Percentiles rank a stretch among this genome's conserved stretches.
These are phyloP conservation scores for Hypoxylon sp. DNA, from an alignment of 2,329 filamentous ascomycete genomes.

Conservation along the genomic window DNA sequence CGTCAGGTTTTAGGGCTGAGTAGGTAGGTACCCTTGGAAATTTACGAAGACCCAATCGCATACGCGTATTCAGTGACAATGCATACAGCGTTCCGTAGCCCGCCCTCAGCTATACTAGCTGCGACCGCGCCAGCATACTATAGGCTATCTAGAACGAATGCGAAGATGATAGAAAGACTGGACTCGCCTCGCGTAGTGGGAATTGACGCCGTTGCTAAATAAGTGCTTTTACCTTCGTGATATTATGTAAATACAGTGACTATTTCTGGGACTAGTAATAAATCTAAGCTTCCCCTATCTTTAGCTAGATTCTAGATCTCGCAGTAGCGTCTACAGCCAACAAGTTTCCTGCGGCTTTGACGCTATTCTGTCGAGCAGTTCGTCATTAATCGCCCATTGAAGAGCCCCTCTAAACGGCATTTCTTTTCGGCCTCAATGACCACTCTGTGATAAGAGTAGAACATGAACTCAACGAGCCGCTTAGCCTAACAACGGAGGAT, in stretches of 20 bases:
- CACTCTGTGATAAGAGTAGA: neutral
- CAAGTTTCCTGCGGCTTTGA: neutral
- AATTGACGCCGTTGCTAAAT: slow-evolving; percentile 14
- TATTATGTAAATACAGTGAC: slow-evolving; percentile 12
- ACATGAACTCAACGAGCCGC: neutral
- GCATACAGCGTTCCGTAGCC: slow-evolving; percentile 6
- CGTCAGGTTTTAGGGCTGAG: slow-evolving; percentile 45
- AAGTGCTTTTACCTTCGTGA: neutral
- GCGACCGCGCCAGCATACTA: neutral
- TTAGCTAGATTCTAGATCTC: neutral
- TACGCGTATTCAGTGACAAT: slow-evolving; percentile 14
- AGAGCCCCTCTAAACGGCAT: slow-evolving; percentile 3
- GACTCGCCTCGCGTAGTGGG: slow-evolving; percentile 7
- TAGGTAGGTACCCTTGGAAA: slow-evolving; percentile 23
- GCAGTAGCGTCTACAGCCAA: neutral
- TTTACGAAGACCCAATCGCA: slow-evolving; percentile 27
- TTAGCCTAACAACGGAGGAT: neutral
- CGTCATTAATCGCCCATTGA: slow-evolving; percentile 4
- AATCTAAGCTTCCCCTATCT: slow-evolving; percentile 4
- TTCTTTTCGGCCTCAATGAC: neutral
- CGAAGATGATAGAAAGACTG: slow-evolving; percentile 5
- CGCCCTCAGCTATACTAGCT: slow-evolving; percentile 9
- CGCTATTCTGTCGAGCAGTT: slow-evolving; percentile 4
- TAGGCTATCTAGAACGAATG: slow-evolving; percentile 12
- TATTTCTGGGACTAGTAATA: neutral